phyloP scores from a whole-genome alignment of 768 basidiomycete genomes.

The Mycena kentingensis region DNA sequence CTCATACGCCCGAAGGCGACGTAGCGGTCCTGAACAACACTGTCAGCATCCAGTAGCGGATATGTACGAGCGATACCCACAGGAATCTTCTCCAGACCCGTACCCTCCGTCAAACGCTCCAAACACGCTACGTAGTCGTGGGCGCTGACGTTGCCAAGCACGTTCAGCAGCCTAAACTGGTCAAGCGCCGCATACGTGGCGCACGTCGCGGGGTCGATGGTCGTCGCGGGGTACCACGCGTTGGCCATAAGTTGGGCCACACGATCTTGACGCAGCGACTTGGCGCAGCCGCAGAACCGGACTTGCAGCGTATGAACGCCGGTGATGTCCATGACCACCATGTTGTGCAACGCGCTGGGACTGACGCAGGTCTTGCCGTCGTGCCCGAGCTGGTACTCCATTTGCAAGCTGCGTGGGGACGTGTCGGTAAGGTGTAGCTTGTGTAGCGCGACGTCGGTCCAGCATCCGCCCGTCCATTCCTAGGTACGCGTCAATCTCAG shows the following conservation, averaged over 20 bases:
- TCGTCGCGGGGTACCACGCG: constrained; percentile 17
- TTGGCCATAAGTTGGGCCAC: neutral
- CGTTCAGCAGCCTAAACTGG: constrained; percentile 14
- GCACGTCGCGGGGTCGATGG: constrained; percentile 6
- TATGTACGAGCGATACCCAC: too few species aligned
- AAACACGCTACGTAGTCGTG: neutral
- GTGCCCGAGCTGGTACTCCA: neutral
- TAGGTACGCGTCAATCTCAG: too few species aligned
- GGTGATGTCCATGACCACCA: neutral
- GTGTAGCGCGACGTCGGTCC: too few species aligned
- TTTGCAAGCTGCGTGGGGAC: too few species aligned
- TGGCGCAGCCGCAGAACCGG: neutral
- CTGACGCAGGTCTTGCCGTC: neutral
- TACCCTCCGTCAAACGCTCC: constrained; percentile 5
- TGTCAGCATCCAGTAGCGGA: too few species aligned
- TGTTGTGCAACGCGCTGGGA: neutral
- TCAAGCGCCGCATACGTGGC: neutral
- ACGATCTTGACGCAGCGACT: neutral
- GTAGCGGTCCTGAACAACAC: too few species aligned
- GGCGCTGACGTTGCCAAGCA: constrained; percentile 1
- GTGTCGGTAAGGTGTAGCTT: too few species aligned
- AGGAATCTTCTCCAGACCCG: neutral
- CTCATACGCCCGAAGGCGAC: too few species aligned
- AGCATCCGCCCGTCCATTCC: too few species aligned
- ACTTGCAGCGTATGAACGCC: neutral